A percentile compares a stretch with the other conserved stretches of the same genome.
Evolutionary conservation across 2,329 filamentous ascomycete genomes (phyloP).

Genomic region (Colletotrichum sidae): DNA sequence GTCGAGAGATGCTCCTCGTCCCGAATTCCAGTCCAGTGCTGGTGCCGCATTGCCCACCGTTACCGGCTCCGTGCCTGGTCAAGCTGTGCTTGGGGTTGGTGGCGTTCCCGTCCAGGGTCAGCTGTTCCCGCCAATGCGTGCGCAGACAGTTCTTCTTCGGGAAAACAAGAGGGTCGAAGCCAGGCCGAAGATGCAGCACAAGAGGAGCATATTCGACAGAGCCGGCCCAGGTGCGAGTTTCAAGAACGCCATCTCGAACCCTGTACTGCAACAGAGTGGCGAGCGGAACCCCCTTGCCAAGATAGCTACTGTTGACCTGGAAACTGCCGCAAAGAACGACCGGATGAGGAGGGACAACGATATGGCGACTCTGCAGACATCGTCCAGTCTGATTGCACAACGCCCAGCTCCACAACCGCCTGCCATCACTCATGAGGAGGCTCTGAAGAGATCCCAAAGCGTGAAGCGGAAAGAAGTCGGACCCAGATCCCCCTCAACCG

Average conservation of each 20-base stretch:
- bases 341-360: constrained; percentile 52
- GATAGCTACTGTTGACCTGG: constrained; percentile 62
- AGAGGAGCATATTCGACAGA: constrained; percentile 45
- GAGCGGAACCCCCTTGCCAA: constrained; percentile 55
- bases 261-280: constrained; percentile 53
- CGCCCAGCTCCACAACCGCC: constrained; percentile 52
- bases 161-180: constrained; percentile 37
- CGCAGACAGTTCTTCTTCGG: constrained; percentile 41
- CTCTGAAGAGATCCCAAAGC: constrained; percentile 48
- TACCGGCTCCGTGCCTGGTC: constrained; percentile 50
- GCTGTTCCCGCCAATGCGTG: constrained; percentile 55
- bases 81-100: constrained; percentile 50
- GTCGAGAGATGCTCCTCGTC: constrained; percentile 44
- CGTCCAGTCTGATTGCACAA: constrained; percentile 47
- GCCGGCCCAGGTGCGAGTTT: constrained; percentile 41
- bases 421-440: constrained; percentile 47
- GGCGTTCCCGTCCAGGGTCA: constrained; percentile 54
- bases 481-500: constrained; percentile 20
- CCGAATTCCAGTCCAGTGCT: constrained; percentile 38
- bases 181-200: constrained; percentile 39
- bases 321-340: constrained; percentile 60
- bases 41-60: constrained; percentile 51
- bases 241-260: constrained; percentile 62
- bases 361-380: constrained; percentile 43
- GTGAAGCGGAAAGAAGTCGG: constrained; percentile 53